These are phyloP conservation scores for Hevea brasiliensis DNA, from an alignment of 345 rosid genomes.

Conservation along the genomic window DNA sequence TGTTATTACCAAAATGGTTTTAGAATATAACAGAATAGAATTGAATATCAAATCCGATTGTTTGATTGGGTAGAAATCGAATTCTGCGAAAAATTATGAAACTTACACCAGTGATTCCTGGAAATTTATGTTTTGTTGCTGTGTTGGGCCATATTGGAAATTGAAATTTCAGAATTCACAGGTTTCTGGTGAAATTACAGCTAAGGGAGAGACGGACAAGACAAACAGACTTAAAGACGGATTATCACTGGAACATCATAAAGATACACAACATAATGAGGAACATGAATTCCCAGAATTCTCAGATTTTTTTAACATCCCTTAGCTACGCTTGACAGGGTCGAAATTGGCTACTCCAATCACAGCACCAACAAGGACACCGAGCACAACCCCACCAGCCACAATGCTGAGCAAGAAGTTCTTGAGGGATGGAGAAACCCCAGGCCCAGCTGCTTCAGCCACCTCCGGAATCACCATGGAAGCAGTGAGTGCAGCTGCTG, in stretches of 20 bases:
- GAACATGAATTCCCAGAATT: constrained; percentile 10
- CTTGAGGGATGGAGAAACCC: constrained; percentile 76
- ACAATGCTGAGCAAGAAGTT: constrained; percentile 89
- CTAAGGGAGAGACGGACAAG: background rate
- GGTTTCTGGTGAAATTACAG: constrained; percentile 15
- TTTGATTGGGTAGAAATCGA: too few relatives aligned
- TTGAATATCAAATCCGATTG: background rate
- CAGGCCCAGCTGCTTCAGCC: constrained; percentile 75
- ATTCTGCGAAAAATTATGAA: background rate
- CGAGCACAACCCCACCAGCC: constrained; percentile 71
- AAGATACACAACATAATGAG: constrained; percentile 5
- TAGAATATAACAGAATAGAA: too few relatives aligned
- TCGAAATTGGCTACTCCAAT: constrained; percentile 78
- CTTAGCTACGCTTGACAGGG: constrained; percentile 71
- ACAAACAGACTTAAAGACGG: background rate
- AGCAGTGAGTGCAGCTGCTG: constrained; percentile 72
- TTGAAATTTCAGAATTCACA: constrained; percentile 19
- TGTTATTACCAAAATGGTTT: too few relatives aligned
- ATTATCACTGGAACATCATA: constrained; percentile 8
- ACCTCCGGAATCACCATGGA: constrained; percentile 75
- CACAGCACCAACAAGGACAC: constrained; percentile 59
- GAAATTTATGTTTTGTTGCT: background rate
- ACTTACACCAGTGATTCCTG: too few relatives aligned
- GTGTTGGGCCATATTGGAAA: constrained; percentile 12
- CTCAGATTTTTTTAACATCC: background rate